Evolutionary conservation across 2,329 filamentous ascomycete genomes (phyloP).

Genomic region (Falciphora oryzae): DNA sequence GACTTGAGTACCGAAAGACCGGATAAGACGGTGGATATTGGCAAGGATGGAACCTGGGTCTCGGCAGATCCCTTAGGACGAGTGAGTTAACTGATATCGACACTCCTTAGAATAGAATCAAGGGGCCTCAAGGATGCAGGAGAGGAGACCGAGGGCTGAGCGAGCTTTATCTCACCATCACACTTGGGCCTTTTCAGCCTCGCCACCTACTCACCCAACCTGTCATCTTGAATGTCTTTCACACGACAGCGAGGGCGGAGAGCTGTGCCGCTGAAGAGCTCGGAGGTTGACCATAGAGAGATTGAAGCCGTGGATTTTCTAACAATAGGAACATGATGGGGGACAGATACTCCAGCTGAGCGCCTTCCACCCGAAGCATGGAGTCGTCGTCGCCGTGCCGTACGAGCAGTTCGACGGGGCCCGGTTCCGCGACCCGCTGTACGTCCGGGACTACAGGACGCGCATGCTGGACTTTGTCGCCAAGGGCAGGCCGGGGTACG

Average conservation of each 20-base stretch:
- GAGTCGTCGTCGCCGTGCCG: conserved; percentile 16
- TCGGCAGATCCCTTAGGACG: conserved; percentile 14
- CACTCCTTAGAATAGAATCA: not conserved
- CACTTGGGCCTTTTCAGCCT: not conserved
- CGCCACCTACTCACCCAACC: not conserved
- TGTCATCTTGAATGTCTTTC: not conserved
- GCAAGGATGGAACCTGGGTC: conserved; percentile 13
- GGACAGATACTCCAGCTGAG: conserved; percentile 13
- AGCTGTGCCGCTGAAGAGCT: not conserved
- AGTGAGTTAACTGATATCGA: conserved; percentile 9
- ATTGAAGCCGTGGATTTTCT: not conserved
- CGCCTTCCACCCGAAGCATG: conserved; percentile 13
- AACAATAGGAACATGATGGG: not conserved
- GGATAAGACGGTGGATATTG: conserved; percentile 16
- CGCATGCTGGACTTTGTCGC: conserved; percentile 13
- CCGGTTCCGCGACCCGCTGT: conserved; percentile 12
- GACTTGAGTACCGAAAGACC: not conserved
- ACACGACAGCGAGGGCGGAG: too few relatives aligned
- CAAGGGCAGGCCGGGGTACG: conserved; percentile 9
- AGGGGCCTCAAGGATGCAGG: not conserved
- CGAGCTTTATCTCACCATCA: not conserved
- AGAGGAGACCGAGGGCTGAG: not conserved
- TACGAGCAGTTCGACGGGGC: conserved; percentile 17
- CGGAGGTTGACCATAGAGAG: not conserved
- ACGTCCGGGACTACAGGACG: conserved; percentile 16